Conservation (phyloP, 2,329 filamentous ascomycete genomes). For the Ophiocordyceps unilateralis region DNA sequence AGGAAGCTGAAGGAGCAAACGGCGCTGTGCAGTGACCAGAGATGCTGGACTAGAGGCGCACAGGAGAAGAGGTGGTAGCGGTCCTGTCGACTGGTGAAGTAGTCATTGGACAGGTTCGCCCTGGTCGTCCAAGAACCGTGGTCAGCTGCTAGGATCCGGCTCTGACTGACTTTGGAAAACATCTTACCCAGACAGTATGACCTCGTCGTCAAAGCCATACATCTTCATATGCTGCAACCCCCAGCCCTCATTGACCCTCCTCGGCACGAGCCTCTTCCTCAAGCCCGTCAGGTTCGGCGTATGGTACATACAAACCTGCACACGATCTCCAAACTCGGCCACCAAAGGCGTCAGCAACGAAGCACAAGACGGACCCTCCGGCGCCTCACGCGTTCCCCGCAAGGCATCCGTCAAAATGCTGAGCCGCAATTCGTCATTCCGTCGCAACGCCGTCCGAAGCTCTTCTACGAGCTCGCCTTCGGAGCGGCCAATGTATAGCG, state of each 20-base stretch:
- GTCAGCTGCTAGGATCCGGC: too few species aligned
- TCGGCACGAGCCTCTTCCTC: conserved; percentile 68
- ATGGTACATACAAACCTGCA: conserved; percentile 95
- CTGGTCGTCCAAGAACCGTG: too few species aligned
- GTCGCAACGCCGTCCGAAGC: conserved; percentile 54
- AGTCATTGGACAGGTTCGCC: conserved; percentile 82
- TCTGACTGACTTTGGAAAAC: too few species aligned
- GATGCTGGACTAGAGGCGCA: conserved; percentile 65
- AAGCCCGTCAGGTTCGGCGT: conserved; percentile 86
- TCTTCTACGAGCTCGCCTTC: conserved; percentile 77
- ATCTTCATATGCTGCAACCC: conserved; percentile 98
- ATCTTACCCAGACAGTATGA: conserved; percentile 72
- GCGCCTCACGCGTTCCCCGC: conserved; percentile 79
- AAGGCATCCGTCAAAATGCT: conserved; percentile 86
- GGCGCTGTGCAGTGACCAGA: conserved; percentile 56
- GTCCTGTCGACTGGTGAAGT: conserved; percentile 92
- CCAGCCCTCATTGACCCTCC: conserved; percentile 94
- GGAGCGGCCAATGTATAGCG: conserved; percentile 86
- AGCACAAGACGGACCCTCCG: conserved; percentile 60
- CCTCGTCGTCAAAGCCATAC: conserved; percentile 87
- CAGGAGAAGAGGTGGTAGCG: conserved; percentile 85
- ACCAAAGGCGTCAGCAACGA: conserved; percentile 77
- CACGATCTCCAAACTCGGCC: conserved; percentile 68
- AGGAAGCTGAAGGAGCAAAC: conserved; percentile 70
- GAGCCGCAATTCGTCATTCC: conserved; percentile 60